Evolutionary conservation across 306 rosid species (phyloP), one percentile per base, ranked within the genome.

Genomic region (Betula pendula): DNA sequence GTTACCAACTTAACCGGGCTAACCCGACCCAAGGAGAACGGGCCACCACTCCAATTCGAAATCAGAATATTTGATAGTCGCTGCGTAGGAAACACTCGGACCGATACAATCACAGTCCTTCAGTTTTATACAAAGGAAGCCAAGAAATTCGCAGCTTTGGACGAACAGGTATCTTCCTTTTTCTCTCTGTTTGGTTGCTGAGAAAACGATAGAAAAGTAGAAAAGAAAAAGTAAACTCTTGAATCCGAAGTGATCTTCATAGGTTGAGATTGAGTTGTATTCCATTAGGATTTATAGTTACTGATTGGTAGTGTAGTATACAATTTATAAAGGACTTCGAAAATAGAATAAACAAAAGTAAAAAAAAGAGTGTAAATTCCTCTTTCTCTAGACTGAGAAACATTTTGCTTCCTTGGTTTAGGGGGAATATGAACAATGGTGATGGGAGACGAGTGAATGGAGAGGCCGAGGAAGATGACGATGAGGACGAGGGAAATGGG

Each of bases 381-480:
- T 45, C 49, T 3, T 11, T 45, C 49, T 50, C 2, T 50, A 17
- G 20, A 50, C n/a, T 38, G 25, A 29, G 68, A 27, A 6, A 60
- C 40, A 31, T 31, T 12, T 49, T 79, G 48, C 71, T 17, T 66
- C 20, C 11, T 68, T 82, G 73, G 68, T 58, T 81, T 10, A 51
- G 79, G 79, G 65, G 65, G 77, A 88, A 63, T 72, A 95, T 92
- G 97, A 87, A 92, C 76, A 90, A 89, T 58, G 84, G 80, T 67
- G 88, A 80, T 19, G 70, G 71, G 35, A 84, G 85, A 75, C 89
- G 92, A 24, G 68, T 85, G 44, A 86, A 92, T 75, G 87, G 87
- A 38, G 95, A 77, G 6, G 83, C 68, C 4, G 98, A 91, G 12
- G 93, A 89, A 38, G 98, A 92, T 27, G 97, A 91, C 2, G 96